Evolutionary conservation across 176 grass and related monocot genomes (phyloP).

Genomic region (Pharus latifolius): DNA sequence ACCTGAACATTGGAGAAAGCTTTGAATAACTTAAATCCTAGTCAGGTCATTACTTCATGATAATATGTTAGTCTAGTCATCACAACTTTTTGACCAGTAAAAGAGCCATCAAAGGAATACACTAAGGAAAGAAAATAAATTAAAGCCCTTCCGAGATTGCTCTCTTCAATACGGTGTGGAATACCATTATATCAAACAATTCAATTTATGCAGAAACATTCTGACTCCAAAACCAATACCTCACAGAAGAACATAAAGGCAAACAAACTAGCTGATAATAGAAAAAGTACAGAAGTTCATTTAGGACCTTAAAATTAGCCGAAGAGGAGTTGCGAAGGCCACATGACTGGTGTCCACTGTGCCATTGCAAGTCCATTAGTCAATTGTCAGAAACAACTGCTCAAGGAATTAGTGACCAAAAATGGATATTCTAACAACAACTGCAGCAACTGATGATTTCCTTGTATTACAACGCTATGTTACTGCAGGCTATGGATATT

Average conservation of each 20-base stretch:
- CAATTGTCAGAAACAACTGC: neutral
- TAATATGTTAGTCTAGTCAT: neutral
- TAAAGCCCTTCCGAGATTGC: neutral
- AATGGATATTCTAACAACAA: neutral
- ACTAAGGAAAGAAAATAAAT: neutral
- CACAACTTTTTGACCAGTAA: neutral
- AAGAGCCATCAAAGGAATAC: neutral
- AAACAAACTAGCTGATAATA: neutral
- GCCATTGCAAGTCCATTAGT: conserved; percentile 15
- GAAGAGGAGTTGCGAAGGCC: conserved; percentile 83
- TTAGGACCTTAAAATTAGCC: conserved; percentile 63
- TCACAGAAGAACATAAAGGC: neutral
- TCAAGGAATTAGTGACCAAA: neutral
- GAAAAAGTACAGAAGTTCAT: neutral
- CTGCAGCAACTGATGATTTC: neutral
- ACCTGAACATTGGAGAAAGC: conserved; percentile 44
- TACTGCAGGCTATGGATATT: neutral
- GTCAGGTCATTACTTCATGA: too few species aligned
- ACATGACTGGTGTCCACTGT: conserved; percentile 66
- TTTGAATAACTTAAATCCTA: conserved; percentile 3
- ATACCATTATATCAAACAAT: neutral
- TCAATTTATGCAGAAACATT: neutral
- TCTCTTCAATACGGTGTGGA: neutral
- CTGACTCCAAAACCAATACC: neutral
- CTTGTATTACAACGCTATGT: neutral